Base-by-base conservation (phyloP, 2,329 filamentous ascomycete genomes). In the Aspergillus tanneri region DNA sequence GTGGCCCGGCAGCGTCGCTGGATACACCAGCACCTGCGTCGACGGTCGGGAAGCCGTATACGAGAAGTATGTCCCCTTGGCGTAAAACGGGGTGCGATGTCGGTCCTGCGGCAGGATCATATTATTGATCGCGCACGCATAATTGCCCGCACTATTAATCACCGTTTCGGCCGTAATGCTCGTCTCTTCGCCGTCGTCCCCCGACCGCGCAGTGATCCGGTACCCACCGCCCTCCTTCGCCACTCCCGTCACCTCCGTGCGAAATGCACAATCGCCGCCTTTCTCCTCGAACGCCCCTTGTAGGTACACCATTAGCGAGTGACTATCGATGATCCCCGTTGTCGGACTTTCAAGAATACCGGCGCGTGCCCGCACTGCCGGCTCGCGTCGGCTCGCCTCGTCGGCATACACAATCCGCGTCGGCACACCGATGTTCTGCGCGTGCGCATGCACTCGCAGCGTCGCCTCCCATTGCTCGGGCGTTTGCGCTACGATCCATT, bases 51-150 rank as follows among this genome's bases (percentile, higher is more conserved):
- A 81, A 1, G 82, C 75, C 0, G 79, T 71, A 73, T 96, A 97
- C 23, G 86, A 87, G 73, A 95, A 97, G 74, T 99, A 99, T 52
- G 89, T 92, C 1, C 93, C 93, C 74, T 99, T 99, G 50, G 92
- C 92, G 71, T 87, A 97, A 75, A 82, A 88, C 4, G 90, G 80
- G 19, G 70, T 79, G 30, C 75, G 73, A 42, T 83, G 83, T 4
- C 79, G 71, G 1, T 73, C 68, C 0, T 59, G 24, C 0, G 72
- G 58, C 0, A 89, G 77, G 28, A 97, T 81, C 80, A 91, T 85
- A 72, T 97, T 99, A 62, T 87, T 86, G 36, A 97, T 75, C 18
- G 73, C 74, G 43, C 86, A 86, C 16, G 91, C 88, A 52, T 81
- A 83, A 12, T 96, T 81, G 0, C 93, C 93, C 0, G 92, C 92